These are phyloP conservation scores for Nitzschia inconspicua DNA, from an alignment of 108 stramenopile species.

Conservation along the genomic window DNA sequence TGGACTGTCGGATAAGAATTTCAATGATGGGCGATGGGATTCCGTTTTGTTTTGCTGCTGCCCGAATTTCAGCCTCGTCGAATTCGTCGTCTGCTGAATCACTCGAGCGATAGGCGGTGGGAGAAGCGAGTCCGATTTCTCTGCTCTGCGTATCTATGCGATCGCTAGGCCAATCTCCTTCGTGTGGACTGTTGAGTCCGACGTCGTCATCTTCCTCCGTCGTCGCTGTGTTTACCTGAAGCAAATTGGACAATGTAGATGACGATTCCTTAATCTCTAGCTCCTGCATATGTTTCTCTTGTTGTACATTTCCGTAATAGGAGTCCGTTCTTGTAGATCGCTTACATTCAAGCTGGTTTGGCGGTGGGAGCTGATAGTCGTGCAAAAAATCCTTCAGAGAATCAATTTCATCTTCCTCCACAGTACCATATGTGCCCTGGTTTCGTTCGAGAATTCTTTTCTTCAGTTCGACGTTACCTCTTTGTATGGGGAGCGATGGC, in stretches of 20 bases:
- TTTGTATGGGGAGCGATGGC: too few species aligned
- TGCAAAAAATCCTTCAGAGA: too few species aligned
- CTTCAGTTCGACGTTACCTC: too few species aligned
- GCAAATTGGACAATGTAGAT: constrained; percentile 1
- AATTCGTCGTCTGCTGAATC: constrained; percentile 6
- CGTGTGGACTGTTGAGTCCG: background rate
- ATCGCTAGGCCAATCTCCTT: background rate
- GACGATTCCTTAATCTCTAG: background rate
- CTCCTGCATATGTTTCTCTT: too few species aligned
- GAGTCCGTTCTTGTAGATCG: too few species aligned
- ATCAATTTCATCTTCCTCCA: too few species aligned
- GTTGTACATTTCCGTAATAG: too few species aligned
- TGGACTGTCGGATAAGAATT: constrained; percentile 9
- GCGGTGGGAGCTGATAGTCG: too few species aligned
- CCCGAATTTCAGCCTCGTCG: constrained; percentile 16
- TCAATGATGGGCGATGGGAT: constrained; percentile 11
- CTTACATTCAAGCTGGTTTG: too few species aligned
- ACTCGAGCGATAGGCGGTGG: background rate
- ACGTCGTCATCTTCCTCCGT: background rate
- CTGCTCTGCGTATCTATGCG: background rate
- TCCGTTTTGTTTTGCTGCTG: constrained; percentile 5
- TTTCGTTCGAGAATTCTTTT: too few species aligned
- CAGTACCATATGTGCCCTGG: too few species aligned
- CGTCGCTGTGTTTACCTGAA: constrained; percentile 1
- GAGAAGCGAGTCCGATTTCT: background rate